Conservation (phyloP, 1,139 yeast genomes). For the Suhomyces bribrorum region DNA sequence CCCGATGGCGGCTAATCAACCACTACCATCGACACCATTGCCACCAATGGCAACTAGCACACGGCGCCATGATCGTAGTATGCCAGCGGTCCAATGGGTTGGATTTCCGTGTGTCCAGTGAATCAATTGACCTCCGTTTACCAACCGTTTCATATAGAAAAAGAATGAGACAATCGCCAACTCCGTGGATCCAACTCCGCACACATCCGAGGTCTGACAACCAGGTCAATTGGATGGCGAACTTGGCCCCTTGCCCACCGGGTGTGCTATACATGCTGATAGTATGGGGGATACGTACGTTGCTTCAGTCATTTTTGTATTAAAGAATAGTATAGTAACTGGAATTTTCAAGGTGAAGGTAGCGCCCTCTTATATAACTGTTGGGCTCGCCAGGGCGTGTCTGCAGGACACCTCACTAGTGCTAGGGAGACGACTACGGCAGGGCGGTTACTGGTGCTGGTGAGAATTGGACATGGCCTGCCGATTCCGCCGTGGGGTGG, state of each 20-base stretch:
- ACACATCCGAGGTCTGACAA: not conserved
- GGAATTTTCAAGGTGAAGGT: conserved; percentile 1
- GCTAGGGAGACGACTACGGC: not conserved
- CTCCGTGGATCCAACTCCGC: not conserved
- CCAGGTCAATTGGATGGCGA: not conserved
- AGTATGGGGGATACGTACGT: conserved; percentile 35
- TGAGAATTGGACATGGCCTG: too few species aligned
- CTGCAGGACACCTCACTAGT: conserved; percentile 6
- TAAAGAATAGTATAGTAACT: conserved; percentile 3
- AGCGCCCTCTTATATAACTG: conserved; percentile 8
- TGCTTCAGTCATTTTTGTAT: conserved; percentile 41
- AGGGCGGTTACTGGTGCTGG: not conserved
- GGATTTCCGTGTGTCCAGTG: too few species aligned
- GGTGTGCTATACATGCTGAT: too few species aligned
- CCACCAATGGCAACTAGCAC: too few species aligned
- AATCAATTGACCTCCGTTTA: too few species aligned
- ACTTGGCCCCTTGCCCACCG: not conserved
- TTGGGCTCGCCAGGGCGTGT: conserved; percentile 12
- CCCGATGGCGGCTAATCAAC: too few species aligned
- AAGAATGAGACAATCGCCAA: too few species aligned
- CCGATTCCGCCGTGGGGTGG: too few species aligned
- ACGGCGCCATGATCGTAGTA: too few species aligned
- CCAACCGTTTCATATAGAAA: too few species aligned
- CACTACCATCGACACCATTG: not conserved
- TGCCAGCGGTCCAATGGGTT: too few species aligned